phyloP scores from a whole-genome alignment of 345 rosid species.

The Pistacia vera region DNA sequence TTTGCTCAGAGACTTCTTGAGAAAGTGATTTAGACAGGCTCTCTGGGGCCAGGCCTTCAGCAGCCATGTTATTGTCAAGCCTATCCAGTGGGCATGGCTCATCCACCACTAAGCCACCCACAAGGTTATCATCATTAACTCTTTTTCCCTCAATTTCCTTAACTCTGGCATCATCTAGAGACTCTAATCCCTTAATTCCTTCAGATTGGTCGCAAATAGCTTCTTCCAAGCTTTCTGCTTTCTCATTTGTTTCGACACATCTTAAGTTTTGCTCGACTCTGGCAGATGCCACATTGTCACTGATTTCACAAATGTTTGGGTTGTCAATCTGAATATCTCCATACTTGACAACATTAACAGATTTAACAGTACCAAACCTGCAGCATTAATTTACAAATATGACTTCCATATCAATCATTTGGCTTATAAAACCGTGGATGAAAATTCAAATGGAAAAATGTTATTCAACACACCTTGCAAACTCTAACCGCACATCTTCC shows the following conservation, averaged over 20 bases:
- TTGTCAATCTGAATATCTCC: conserved; percentile 20
- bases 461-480: conserved; percentile 60
- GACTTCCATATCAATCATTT: conserved; percentile 17
- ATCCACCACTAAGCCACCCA: conserved; percentile 26
- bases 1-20: conserved; percentile 19
- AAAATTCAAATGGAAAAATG: conserved; percentile 23
- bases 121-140: conserved; percentile 27
- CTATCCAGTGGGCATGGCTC: conserved; percentile 30
- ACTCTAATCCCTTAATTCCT: conserved; percentile 18
- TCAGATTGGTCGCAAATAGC: conserved; percentile 5
- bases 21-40: conserved; percentile 11
- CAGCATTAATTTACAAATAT: conserved; percentile 25
- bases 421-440: not conserved
- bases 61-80: conserved; percentile 24
- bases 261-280: conserved; percentile 14
- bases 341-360: conserved; percentile 62
- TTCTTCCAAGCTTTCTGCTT: conserved; percentile 21
- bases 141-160: conserved; percentile 19
- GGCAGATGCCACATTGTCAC: conserved; percentile 26
- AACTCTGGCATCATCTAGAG: conserved; percentile 4
- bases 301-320: conserved; percentile 24
- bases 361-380: conserved; percentile 91
- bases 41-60: conserved; percentile 19
- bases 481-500: conserved; percentile 88
- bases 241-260: conserved; percentile 28